These are phyloP conservation scores for Styphnolobium japonicum DNA, from an alignment of 306 rosid genomes.

Conservation along the genomic window DNA sequence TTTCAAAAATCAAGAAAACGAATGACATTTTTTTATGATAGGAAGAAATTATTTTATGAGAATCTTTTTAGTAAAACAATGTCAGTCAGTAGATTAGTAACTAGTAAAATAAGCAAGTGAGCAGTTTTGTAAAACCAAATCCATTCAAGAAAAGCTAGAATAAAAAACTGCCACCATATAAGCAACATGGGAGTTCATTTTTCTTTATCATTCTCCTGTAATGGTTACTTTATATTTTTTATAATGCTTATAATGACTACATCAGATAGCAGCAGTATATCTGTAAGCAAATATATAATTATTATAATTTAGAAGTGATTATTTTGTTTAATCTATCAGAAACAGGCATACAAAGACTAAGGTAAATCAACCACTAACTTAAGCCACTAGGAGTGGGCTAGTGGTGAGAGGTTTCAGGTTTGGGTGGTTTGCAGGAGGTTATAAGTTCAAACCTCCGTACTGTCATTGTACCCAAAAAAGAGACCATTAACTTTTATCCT, in stretches of 20 bases:
- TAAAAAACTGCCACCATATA: background rate
- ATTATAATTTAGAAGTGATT: background rate
- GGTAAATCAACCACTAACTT: background rate
- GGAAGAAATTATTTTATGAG: slow-evolving; percentile 4
- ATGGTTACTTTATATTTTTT: background rate
- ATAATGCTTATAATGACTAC: background rate
- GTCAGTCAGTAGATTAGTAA: background rate
- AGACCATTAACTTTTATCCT: slow-evolving; percentile 11
- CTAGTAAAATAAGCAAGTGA: background rate
- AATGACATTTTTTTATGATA: background rate
- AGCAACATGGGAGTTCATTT: background rate
- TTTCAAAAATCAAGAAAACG: slow-evolving; percentile 5
- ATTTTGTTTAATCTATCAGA: background rate
- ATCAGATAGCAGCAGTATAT: background rate
- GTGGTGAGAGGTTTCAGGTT: too few species aligned
- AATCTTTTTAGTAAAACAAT: background rate
- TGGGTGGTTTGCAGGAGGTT: too few species aligned
- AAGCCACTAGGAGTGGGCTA: too few species aligned
- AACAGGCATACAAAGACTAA: background rate
- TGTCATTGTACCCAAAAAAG: too few species aligned
- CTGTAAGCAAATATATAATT: background rate
- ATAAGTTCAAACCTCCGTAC: too few species aligned
- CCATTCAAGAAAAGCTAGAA: background rate
- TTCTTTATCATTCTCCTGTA: background rate
- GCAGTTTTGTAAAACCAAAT: background rate